Percentiles rank a stretch among this genome's conserved stretches.
Evolutionary conservation across 805 yeast species (phyloP).

Genomic region (Candida sonorensis): DNA sequence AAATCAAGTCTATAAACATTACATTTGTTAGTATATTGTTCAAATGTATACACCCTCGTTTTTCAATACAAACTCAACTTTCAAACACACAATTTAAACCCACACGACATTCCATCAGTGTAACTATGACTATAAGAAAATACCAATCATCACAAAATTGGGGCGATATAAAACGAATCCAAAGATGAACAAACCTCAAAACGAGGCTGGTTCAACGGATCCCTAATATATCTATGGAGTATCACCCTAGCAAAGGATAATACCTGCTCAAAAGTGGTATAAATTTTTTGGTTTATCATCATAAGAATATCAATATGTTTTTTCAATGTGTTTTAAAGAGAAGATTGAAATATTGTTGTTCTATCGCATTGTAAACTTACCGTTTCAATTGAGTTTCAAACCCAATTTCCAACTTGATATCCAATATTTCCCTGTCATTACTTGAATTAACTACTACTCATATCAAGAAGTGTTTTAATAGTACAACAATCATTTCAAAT

Average conservation of each 20-base stretch:
- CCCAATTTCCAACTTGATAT: too few relatives aligned
- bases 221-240: conserved; percentile 7
- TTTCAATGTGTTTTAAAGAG: too few relatives aligned
- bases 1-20: not conserved
- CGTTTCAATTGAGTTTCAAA: too few relatives aligned
- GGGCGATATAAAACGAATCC: conserved; percentile 34
- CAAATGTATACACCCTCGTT: too few relatives aligned
- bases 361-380: too few relatives aligned
- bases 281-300: conserved; percentile 25
- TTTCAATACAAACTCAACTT: too few relatives aligned
- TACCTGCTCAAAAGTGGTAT: conserved; percentile 26
- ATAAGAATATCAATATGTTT: conserved; percentile 9
- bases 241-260: conserved; percentile 6
- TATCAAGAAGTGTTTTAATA: too few relatives aligned
- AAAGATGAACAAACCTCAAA: conserved; percentile 25
- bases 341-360: too few relatives aligned
- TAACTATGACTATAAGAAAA: conserved; percentile 70
- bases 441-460: too few relatives aligned
- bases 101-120: conserved; percentile 45
- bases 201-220: conserved; percentile 19
- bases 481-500: too few relatives aligned
- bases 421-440: too few relatives aligned
- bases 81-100: too few relatives aligned
- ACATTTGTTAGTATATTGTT: not conserved
- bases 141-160: conserved; percentile 55